Evolutionary conservation across 805 yeast species (phyloP), one percentile per base, ranked within the genome.

Genomic region (Candida michaelii): DNA sequence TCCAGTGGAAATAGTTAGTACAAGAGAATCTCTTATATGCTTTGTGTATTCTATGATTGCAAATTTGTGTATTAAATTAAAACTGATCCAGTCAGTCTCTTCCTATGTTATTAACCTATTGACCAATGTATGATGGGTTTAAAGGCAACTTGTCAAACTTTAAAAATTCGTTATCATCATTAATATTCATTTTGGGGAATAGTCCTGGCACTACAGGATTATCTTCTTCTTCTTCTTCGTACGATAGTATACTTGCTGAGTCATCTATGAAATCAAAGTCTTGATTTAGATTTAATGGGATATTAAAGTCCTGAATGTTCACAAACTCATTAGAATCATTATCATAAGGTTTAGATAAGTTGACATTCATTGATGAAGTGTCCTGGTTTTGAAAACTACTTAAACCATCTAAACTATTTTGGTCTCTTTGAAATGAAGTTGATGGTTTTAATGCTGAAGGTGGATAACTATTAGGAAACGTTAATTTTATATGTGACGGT

Each of bases 161-260:
- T 47, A 57, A 51, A 38, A 66, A 65, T 46, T 57, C 54, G 11
- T 37, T 44, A 18, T 44, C 49, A 44, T 60, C 63, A 27, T 47
- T 40, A 29, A 48, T 52, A 32, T 34, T 59, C 53, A 68, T 65
- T 53, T 15, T 45, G 42, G 74, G 74, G 43, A 67, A 68, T 6
- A 68, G 52, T 2, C 68, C 71, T 0, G 72, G 73, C 2, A 49
- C 66, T 3, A 65, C 52, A 3, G 64, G 66, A 36, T 66, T 61
- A n/a, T n/a, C 30, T 5, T 45, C 46, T 14, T 37, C 44, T 6
- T 16, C 29, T 3, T 38, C 42, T 29, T 40, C 39, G 18, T 34
- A 39, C 4, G 40, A 33, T 10, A 34, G 9, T 9, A 43, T 34
- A 27, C 43, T 39, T 2, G 25, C 14, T 12, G 27, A 18, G 15